Conservation (phyloP, 805 yeast genomes). For the Candida bentonensis region DNA sequence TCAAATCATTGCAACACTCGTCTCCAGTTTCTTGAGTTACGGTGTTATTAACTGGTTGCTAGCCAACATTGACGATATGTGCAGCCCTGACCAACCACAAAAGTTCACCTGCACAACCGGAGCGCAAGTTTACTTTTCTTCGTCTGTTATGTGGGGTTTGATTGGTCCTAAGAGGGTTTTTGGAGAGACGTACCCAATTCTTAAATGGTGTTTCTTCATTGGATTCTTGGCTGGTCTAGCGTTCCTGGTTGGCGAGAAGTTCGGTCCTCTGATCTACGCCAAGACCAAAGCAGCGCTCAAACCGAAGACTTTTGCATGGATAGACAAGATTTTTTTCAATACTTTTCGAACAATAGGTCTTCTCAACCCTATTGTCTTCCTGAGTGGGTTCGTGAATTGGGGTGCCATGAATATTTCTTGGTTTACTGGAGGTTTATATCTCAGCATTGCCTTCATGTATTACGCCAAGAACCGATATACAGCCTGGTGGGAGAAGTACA, state of each 20-base stretch:
- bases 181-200: constrained; percentile 41
- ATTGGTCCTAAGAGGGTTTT: constrained; percentile 42
- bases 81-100: constrained; percentile 23
- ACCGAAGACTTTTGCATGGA: constrained; percentile 3
- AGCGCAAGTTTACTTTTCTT: constrained; percentile 28
- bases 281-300: constrained; percentile 9
- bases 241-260: constrained; percentile 8
- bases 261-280: constrained; percentile 26
- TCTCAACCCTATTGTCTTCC: constrained; percentile 32
- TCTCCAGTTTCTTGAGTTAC: constrained; percentile 27
- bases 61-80: constrained; percentile 25
- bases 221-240: constrained; percentile 26
- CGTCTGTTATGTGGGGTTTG: constrained; percentile 42
- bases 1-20: constrained; percentile 26
- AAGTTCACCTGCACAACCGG: constrained; percentile 29
- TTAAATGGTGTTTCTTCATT: constrained; percentile 49
- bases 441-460: constrained; percentile 31
- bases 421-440: constrained; percentile 11
- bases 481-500: constrained; percentile 42
- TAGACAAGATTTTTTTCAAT: neutral
- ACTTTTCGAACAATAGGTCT: constrained; percentile 10
- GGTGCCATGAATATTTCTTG: constrained; percentile 18
- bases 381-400: constrained; percentile 31
- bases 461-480: constrained; percentile 32
- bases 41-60: constrained; percentile 31